phyloP scores from a whole-genome alignment of 441 rosid genomes.

The Viola pubescens region DNA sequence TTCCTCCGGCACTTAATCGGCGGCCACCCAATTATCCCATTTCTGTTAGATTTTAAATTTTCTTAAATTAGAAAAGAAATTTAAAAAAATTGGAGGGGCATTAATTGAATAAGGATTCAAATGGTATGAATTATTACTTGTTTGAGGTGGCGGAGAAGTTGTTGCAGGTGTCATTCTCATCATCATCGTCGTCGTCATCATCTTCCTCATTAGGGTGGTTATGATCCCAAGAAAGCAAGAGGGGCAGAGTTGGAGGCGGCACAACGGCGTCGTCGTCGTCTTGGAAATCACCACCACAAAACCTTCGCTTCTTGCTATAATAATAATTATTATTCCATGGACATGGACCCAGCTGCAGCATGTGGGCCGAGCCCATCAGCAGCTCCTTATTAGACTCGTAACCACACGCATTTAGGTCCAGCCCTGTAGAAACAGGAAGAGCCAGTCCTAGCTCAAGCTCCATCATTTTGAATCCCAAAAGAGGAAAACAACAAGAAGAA shows the following conservation, averaged over 20 bases:
- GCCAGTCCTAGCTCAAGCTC: slow-evolving; percentile 44
- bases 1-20: slow-evolving; percentile 35
- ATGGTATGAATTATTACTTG: slow-evolving; percentile 14
- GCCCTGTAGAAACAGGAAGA: slow-evolving; percentile 23
- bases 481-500: slow-evolving; percentile 11
- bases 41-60: slow-evolving; percentile 23
- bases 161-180: slow-evolving; percentile 9
- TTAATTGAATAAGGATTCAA: neutral
- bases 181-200: slow-evolving; percentile 16
- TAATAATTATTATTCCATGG: neutral
- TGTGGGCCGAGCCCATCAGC: slow-evolving; percentile 4
- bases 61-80: neutral
- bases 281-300: neutral
- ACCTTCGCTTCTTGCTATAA: slow-evolving; percentile 16
- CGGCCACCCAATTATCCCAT: slow-evolving; percentile 49
- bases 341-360: slow-evolving; percentile 5
- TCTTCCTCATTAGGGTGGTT: slow-evolving; percentile 40
- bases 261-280: neutral
- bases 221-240: slow-evolving; percentile 22
- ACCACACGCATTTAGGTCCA: slow-evolving; percentile 23
- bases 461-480: slow-evolving; percentile 12
- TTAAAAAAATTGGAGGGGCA: neutral
- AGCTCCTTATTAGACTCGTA: slow-evolving; percentile 9
- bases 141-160: slow-evolving; percentile 16
- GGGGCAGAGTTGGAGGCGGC: slow-evolving; percentile 26